Conservation (phyloP, 2,329 filamentous ascomycete genomes). For the Aplosporella prunicola region DNA sequence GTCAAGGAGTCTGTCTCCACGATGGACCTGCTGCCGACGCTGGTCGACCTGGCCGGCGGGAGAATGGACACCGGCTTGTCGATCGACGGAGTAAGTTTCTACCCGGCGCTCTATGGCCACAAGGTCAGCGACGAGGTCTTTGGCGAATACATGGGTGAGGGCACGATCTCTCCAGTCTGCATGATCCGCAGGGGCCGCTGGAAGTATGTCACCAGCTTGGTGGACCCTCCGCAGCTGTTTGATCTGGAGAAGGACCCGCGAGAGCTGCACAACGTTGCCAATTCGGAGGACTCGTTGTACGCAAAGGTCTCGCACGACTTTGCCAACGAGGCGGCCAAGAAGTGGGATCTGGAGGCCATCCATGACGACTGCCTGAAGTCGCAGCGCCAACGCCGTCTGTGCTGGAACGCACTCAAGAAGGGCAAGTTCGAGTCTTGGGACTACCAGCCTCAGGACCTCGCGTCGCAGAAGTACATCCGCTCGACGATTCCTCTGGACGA, state of each 20-base stretch:
- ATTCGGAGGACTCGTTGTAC: slow-evolving; percentile 28
- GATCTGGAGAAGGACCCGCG: slow-evolving; percentile 66
- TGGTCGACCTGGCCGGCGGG: slow-evolving; percentile 71
- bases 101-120: slow-evolving; percentile 62
- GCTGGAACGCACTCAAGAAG: slow-evolving; percentile 69
- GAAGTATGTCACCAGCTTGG: slow-evolving; percentile 84
- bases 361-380: slow-evolving; percentile 63
- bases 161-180: slow-evolving; percentile 78
- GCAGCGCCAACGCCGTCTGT: slow-evolving; percentile 68
- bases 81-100: slow-evolving; percentile 73
- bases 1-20: slow-evolving; percentile 82
- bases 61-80: slow-evolving; percentile 62
- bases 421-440: slow-evolving; percentile 79
- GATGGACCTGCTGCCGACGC: slow-evolving; percentile 79
- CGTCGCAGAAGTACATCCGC: slow-evolving; percentile 69
- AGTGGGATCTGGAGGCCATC: slow-evolving; percentile 76
- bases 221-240: slow-evolving; percentile 76
- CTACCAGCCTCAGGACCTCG: slow-evolving; percentile 65
- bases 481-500: slow-evolving; percentile 73
- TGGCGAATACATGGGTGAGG: slow-evolving; percentile 91
- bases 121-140: slow-evolving; percentile 63
- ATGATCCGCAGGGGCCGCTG: slow-evolving; percentile 86
- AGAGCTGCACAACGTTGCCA: slow-evolving; percentile 64
- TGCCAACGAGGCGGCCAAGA: slow-evolving; percentile 58
- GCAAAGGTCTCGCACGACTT: slow-evolving; percentile 49